Evolutionary conservation across 495 filamentous ascomycete species (phyloP).

Genomic region (Jackrogersella multiformis): DNA sequence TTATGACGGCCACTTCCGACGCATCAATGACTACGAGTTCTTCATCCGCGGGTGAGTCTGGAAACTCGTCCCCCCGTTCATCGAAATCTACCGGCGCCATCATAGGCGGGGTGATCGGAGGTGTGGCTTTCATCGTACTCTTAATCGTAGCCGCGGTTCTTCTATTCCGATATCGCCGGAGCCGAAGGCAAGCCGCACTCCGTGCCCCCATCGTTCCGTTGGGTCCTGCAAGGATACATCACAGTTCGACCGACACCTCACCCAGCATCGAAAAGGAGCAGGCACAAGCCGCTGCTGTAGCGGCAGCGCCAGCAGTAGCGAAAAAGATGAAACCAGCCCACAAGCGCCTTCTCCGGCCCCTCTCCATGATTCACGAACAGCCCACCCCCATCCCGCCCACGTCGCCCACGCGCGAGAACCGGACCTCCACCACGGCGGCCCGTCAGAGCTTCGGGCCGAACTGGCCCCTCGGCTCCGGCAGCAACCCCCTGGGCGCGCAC

Average conservation of each 20-base stretch:
- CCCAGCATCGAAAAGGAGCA: conserved; percentile 11
- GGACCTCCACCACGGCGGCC: background rate
- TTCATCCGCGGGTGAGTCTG: background rate
- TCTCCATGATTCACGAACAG: conserved; percentile 38
- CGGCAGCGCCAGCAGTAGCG: background rate
- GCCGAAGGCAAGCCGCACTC: background rate
- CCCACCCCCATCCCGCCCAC: conserved; percentile 5
- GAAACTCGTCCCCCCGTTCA: background rate
- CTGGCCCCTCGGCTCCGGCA: conserved; percentile 31
- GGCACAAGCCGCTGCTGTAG: conserved; percentile 4
- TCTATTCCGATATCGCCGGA: conserved; percentile 9
- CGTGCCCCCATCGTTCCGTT: background rate
- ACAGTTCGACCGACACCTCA: conserved; percentile 15
- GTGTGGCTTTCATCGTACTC: conserved; percentile 25
- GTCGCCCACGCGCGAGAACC: background rate
- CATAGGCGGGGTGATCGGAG: conserved; percentile 32
- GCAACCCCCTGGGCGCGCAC: conserved; percentile 30
- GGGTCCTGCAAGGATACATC: conserved; percentile 1
- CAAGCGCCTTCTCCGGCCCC: conserved; percentile 20
- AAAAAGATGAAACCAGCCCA: background rate
- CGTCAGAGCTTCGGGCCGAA: conserved; percentile 29
- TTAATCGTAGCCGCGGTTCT: conserved; percentile 8
- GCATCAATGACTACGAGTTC: background rate
- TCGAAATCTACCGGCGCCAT: conserved; percentile 32
- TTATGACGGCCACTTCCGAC: conserved; percentile 12